Percentiles rank a stretch among this genome's conserved stretches.
Conservation (phyloP, 805 yeast genomes). For the Metahyphopichia silvanorum region DNA sequence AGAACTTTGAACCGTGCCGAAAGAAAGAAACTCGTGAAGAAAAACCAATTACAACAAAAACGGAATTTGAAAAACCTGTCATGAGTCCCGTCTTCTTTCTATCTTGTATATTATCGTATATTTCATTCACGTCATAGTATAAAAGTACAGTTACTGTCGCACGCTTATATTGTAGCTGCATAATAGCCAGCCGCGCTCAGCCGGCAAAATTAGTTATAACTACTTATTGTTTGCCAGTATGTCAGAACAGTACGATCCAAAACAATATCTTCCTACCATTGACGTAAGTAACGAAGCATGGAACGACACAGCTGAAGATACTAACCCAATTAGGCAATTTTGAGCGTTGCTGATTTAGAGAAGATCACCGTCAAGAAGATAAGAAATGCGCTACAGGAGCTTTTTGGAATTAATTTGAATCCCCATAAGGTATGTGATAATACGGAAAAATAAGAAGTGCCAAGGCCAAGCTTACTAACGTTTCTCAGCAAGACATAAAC, state of each 20-base stretch:
- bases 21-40: slow-evolving; percentile 80
- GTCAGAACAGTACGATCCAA: slow-evolving; percentile 16
- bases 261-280: slow-evolving; percentile 56
- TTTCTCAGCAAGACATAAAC: slow-evolving; percentile 50
- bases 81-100: no score
- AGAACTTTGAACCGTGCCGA: slow-evolving; percentile 77
- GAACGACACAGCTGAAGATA: slow-evolving; percentile 5
- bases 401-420: slow-evolving; percentile 55
- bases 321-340: slow-evolving; percentile 53
- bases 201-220: no score
- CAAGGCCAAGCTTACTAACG: slow-evolving; percentile 12
- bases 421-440: slow-evolving; percentile 38
- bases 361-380: slow-evolving; percentile 69
- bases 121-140: no score
- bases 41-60: slow-evolving; percentile 81
- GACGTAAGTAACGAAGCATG: slow-evolving; percentile 44
- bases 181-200: slow-evolving; percentile 1
- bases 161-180: background rate
- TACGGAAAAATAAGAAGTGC: background rate
- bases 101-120: background rate
- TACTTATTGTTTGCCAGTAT: no score
- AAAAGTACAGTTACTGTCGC: background rate
- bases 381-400: slow-evolving; percentile 67
- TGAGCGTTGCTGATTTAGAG: slow-evolving; percentile 67
- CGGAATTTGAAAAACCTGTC: slow-evolving; percentile 55